Evolutionary conservation across 805 yeast species (phyloP), one percentile per base, ranked within the genome.

Genomic region (Wickerhamiella sergipiensis): DNA sequence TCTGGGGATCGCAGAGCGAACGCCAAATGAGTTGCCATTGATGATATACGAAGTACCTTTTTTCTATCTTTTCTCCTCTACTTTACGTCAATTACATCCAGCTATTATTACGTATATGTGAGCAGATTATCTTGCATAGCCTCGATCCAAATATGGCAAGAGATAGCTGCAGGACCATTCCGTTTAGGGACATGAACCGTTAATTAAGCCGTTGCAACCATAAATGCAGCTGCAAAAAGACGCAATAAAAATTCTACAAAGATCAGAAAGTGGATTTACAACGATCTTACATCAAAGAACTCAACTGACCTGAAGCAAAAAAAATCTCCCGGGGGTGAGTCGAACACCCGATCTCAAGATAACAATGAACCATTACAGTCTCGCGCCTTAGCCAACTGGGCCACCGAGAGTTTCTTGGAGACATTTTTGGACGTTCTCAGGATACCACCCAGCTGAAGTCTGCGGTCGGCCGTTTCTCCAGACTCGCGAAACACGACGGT

Each of bases 1-100:
- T 77, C 10, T 85, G 86, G 82, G 69, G 68, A 13, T 53, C 50
- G 24, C 50, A 50, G 21, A 57, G 58, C 8, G 61, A 58, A 33
- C 49, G 53, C 38, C 43, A 51, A 5, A 53, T 59, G 60, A 57
- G 57, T 49, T 60, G 63, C 51, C 63, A 60, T 45, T 60, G 21
- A 40, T 36, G 33, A 29, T 29, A 12, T 29, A 29, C 33, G 33
- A 29, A 9, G 15, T 29, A 29, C n/a, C n/a, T n/a, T n/a, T 29
- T 29, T 7, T 29, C 33, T 29, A 29, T 29, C 9, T 12, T 29
- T 7, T 29, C 9, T 24, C 8, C 26, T 24, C 8, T 5, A 24
- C 8, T 24, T 24, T 24, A n/a, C n/a, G n/a, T n/a, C n/a, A n/a
- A n/a, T n/a, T n/a, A n/a, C n/a, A n/a, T n/a, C n/a, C n/a, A n/a